A percentile compares a stretch with the other conserved stretches of the same genome.
Conservation (phyloP, 1,284 basidiomycete species). For the Neolentinus lepideus region DNA sequence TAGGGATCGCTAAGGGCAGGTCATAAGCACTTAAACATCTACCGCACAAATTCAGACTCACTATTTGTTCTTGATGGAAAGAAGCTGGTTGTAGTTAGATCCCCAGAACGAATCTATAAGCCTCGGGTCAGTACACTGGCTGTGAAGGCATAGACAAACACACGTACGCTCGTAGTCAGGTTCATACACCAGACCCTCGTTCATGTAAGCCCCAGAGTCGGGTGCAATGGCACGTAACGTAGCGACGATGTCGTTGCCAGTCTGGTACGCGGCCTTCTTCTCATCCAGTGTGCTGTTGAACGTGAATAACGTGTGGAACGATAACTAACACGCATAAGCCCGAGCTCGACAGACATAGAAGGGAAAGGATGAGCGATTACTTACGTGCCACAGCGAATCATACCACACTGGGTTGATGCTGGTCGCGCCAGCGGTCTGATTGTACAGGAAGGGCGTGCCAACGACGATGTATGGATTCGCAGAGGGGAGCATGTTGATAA, state of each 20-base stretch:
- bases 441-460: conserved; percentile 17
- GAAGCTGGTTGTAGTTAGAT: conserved; percentile 35
- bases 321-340: neutral
- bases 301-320: conserved; percentile 10
- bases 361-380: conserved; percentile 9
- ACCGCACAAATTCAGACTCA: conserved; percentile 19
- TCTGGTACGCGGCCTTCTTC: conserved; percentile 11
- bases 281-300: conserved; percentile 18
- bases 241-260: conserved; percentile 13
- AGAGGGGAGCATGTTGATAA: conserved; percentile 18
- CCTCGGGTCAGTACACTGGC: neutral
- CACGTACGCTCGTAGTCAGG: conserved; percentile 9
- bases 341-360: conserved; percentile 12
- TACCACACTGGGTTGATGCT: conserved; percentile 21
- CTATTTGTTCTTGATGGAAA: conserved; percentile 50
- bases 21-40: conserved; percentile 5
- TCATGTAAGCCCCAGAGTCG: conserved; percentile 11
- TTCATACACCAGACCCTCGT: conserved; percentile 11
- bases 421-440: conserved; percentile 12
- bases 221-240: conserved; percentile 16
- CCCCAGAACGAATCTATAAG: conserved; percentile 46
- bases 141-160: neutral
- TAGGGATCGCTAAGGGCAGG: conserved; percentile 39
- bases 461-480: conserved; percentile 17
- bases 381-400: conserved; percentile 10